phyloP scores from a whole-genome alignment of 805 yeast species.

The Candida montana region DNA sequence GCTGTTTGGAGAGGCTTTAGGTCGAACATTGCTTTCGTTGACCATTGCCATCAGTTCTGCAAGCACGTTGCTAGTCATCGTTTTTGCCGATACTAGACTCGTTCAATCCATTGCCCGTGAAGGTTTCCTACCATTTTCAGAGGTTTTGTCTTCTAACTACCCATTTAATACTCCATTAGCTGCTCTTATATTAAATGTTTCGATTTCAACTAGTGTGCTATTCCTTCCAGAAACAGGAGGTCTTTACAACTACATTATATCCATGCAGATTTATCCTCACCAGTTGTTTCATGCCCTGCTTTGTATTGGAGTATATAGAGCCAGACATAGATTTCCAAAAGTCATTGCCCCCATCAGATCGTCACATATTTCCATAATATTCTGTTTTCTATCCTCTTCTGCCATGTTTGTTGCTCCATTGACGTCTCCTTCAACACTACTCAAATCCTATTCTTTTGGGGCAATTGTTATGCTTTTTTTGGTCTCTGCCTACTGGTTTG shows the following conservation, averaged over 20 bases:
- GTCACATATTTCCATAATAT: conserved; percentile 23
- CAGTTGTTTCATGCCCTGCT: conserved; percentile 45
- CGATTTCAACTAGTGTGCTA: conserved; percentile 27
- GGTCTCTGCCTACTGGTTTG: conserved; percentile 30
- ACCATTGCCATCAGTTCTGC: conserved; percentile 54
- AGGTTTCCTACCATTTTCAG: conserved; percentile 50
- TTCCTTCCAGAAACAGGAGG: conserved; percentile 28
- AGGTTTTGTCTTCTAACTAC: conserved; percentile 46
- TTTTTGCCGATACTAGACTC: conserved; percentile 51
- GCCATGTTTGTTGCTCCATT: conserved; percentile 11
- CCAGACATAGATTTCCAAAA: conserved; percentile 43
- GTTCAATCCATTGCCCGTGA: conserved; percentile 58
- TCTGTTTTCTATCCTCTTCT: conserved; percentile 11
- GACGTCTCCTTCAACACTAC: conserved; percentile 8
- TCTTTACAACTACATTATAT: conserved; percentile 35
- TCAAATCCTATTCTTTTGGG: conserved; percentile 13
- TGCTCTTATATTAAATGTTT: conserved; percentile 32
- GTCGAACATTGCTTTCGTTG: conserved; percentile 44
- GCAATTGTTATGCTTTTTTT: conserved; percentile 42
- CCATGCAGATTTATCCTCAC: conserved; percentile 41
- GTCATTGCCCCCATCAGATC: conserved; percentile 47
- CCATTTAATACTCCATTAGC: conserved; percentile 53
- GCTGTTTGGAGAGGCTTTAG: conserved; percentile 45
- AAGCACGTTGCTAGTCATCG: conserved; percentile 53
- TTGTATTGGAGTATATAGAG: conserved; percentile 50